Base-by-base conservation (phyloP, 116 monocot species). In the Cymodocea nodosa region DNA sequence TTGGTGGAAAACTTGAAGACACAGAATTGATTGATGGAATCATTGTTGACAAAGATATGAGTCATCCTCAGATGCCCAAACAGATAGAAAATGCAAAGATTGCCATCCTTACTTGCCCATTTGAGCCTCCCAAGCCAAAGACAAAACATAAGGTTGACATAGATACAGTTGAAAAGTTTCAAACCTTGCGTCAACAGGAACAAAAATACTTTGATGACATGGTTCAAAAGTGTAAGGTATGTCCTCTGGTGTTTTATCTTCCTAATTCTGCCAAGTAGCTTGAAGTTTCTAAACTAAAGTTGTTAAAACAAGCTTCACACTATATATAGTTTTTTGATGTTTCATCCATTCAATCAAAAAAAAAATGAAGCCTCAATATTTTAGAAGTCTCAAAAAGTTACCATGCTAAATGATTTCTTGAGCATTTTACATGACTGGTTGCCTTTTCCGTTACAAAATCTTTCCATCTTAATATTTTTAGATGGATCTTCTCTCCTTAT, bases 141-240 rank as follows among this genome's bases (percentile, higher is more conserved):
- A 95, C 95, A 68, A 95, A 95, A 79, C 95, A 95, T 83, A 95
- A 95, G 87, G 90, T 95, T 70, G 95, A 95, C 75, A 90, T 95
- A 85, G 95, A 95, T 62, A 87, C 87, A 64, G 90, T 95, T 57
- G 95, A 95, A 78, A 97, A 97, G 73, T 97, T 97, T 56, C 83
- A 91, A 69, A 91, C 85, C 24, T 62, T 97, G 36, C 85, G 91
- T 65, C 68, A 85, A 39, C 97, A 97, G 69, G 97, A 97, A 71
- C 81, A 80, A 37, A 81, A 87, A 55, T 97, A 97, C 63, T 97
- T 97, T 69, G 91, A 97, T 82, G 95, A 90, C 54, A 95, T 95
- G 97, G 97, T 97, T 73, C 76, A 95, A 50, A 81, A 87, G 77
- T 90, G 95, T 83, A 95, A 95, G 87, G 95, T 84, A 67, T 50